Evolutionary conservation across 345 rosid genomes (phyloP).

Genomic region (Angophora floribunda): DNA sequence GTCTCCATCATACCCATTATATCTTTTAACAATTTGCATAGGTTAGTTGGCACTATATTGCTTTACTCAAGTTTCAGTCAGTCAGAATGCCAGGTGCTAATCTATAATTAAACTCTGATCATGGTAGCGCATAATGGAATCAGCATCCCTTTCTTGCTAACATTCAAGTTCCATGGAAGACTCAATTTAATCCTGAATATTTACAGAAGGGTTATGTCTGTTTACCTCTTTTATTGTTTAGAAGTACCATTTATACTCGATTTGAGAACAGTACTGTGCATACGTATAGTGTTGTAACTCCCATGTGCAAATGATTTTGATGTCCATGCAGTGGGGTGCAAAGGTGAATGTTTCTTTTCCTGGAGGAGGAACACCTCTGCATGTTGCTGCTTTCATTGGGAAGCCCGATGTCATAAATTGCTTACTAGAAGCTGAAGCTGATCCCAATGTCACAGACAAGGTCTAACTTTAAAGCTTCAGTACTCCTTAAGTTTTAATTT

Average conservation of each 20-base stretch:
- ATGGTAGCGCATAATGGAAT: not conserved
- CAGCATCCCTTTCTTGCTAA: not conserved
- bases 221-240: not conserved
- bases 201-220: not conserved
- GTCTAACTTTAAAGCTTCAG: slow-evolving; percentile 6
- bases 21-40: not conserved
- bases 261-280: not conserved
- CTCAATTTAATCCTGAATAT: not conserved
- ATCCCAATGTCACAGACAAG: slow-evolving; percentile 66
- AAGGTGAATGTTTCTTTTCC: slow-evolving; percentile 47
- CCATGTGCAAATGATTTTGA: not conserved
- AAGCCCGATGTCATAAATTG: slow-evolving; percentile 45
- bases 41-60: not conserved
- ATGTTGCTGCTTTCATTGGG: slow-evolving; percentile 71
- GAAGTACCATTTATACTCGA: not conserved
- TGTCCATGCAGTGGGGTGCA: slow-evolving; percentile 58
- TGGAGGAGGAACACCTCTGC: slow-evolving; percentile 89
- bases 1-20: not conserved
- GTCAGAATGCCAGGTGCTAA: not conserved
- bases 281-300: not conserved
- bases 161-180: not conserved
- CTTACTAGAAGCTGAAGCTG: slow-evolving; percentile 77
- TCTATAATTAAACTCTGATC: not conserved
- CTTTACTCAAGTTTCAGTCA: not conserved
- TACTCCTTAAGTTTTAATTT: not conserved